These are phyloP conservation scores for Akanthomyces muscarius DNA, from an alignment of 2,329 filamentous ascomycete genomes.

Conservation along the genomic window DNA sequence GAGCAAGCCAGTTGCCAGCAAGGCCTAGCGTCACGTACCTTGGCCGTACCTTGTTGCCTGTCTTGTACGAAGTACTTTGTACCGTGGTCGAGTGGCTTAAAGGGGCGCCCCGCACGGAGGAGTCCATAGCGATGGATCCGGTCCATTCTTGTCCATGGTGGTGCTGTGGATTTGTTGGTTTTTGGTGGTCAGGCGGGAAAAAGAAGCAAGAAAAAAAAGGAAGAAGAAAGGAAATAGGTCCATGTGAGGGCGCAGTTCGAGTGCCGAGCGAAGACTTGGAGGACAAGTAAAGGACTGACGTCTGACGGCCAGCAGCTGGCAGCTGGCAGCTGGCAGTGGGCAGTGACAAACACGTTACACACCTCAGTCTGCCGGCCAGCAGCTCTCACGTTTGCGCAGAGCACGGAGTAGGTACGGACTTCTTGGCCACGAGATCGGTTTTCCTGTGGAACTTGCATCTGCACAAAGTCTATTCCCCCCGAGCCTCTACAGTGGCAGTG, in stretches of 20 bases:
- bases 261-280: no score
- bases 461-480: background rate
- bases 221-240: background rate
- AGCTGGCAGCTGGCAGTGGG: background rate
- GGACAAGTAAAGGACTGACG: no score
- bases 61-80: background rate
- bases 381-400: background rate
- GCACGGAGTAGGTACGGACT: no score
- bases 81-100: background rate
- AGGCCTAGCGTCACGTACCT: background rate
- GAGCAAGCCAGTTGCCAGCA: background rate
- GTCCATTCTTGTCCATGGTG: background rate
- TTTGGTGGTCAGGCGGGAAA: constrained; percentile 1
- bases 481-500: background rate
- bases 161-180: constrained; percentile 1
- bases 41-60: background rate
- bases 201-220: background rate
- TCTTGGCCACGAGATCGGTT: background rate
- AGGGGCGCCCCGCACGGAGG: constrained; percentile 6
- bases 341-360: background rate
- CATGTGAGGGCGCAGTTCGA: background rate
- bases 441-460: background rate
- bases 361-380: background rate
- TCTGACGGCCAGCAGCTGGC: background rate
- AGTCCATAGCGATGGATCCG: background rate